Evolutionary conservation across 441 rosid species (phyloP).

Genomic region (Adansonia rubrostipa): DNA sequence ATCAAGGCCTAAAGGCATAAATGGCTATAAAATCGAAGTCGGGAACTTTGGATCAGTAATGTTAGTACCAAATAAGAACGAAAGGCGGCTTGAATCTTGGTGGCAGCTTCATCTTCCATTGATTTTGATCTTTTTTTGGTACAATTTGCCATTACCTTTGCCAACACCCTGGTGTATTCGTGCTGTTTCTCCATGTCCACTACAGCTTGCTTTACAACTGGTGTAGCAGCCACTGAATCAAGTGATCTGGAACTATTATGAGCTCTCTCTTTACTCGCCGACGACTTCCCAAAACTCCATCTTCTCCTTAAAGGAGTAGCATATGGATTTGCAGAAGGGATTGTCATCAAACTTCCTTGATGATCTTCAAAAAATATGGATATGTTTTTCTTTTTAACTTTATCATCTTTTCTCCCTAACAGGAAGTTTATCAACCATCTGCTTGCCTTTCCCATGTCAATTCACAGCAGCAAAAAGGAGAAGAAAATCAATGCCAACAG

Average conservation of each 20-base stretch:
- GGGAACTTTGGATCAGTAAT: background rate
- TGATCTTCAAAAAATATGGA: too few species aligned
- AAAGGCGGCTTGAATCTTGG: constrained; percentile 54
- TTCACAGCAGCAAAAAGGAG: background rate
- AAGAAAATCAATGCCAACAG: background rate
- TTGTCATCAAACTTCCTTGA: too few species aligned
- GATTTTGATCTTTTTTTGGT: background rate
- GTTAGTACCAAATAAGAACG: constrained; percentile 58
- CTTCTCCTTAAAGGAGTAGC: too few species aligned
- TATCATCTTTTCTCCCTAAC: background rate
- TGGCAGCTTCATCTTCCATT: constrained; percentile 56
- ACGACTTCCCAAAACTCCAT: too few species aligned
- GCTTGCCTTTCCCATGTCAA: background rate
- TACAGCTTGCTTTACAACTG: too few species aligned
- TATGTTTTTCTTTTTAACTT: background rate
- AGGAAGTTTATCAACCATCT: background rate
- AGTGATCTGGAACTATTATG: too few species aligned
- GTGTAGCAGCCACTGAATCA: too few species aligned
- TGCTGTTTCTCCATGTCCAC: too few species aligned
- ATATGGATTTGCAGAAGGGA: too few species aligned
- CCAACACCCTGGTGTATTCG: too few species aligned
- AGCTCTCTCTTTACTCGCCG: too few species aligned
- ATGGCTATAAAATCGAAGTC: background rate
- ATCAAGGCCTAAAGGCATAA: background rate
- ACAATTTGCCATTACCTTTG: too few species aligned